These are phyloP conservation scores for Globisporangium rhizosaccharum DNA, from an alignment of 352 stramenopile species.

Conservation along the genomic window DNA sequence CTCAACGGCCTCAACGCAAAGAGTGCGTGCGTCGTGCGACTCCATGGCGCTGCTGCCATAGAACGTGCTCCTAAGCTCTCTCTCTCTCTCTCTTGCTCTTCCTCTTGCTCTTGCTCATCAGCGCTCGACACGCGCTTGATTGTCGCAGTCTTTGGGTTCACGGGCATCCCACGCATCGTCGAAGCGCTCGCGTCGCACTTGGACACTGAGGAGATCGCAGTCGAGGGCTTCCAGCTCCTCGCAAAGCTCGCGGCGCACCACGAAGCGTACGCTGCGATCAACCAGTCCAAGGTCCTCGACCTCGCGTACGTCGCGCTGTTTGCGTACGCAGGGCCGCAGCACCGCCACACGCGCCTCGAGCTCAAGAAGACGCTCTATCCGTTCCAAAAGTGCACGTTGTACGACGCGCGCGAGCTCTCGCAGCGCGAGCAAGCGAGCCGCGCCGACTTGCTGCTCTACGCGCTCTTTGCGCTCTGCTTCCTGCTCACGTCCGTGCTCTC, in stretches of 20 bases:
- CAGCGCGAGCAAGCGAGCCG: conserved; percentile 39
- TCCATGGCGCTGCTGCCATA: background rate
- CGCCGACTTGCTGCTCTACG: conserved; percentile 33
- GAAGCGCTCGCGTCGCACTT: conserved; percentile 62
- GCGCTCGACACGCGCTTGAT: conserved; percentile 45
- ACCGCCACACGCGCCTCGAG: conserved; percentile 57
- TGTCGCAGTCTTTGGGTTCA: conserved; percentile 37
- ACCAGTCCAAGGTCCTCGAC: conserved; percentile 63
- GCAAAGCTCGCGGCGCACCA: conserved; percentile 36
- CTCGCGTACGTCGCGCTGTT: conserved; percentile 68
- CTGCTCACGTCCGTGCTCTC: conserved; percentile 36
- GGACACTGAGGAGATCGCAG: conserved; percentile 65
- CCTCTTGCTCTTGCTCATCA: conserved; percentile 2
- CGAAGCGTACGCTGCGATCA: conserved; percentile 44
- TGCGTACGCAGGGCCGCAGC: conserved; percentile 49
- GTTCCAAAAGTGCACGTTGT: conserved; percentile 70
- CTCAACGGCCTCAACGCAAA: conserved; percentile 61
- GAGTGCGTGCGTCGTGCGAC: conserved; percentile 19
- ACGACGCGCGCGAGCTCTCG: conserved; percentile 43
- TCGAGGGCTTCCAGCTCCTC: conserved; percentile 72
- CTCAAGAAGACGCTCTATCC: conserved; percentile 57
- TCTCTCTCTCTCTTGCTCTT: background rate
- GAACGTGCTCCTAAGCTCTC: background rate
- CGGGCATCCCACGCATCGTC: conserved; percentile 55
- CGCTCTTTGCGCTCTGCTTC: conserved; percentile 41